A percentile compares a stretch with the other conserved stretches of the same genome.
Conservation (phyloP, 805 yeast genomes). For the Sungouiozyma intestinalis region DNA sequence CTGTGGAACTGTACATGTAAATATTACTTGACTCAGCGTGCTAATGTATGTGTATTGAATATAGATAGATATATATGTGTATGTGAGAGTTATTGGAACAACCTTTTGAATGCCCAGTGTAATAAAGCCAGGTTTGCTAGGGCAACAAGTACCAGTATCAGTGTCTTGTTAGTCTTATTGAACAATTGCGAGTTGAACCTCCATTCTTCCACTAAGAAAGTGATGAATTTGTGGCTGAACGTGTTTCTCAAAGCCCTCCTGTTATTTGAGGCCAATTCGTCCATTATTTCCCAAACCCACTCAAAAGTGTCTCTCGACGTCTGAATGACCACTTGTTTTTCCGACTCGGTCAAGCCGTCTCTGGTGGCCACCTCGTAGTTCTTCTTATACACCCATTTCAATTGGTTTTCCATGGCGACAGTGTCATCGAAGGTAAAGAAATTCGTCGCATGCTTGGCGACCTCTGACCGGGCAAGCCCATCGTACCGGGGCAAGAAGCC, state of each 20-base stretch:
- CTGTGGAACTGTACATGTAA: no score
- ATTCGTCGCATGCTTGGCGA: conserved; percentile 53
- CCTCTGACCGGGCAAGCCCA: conserved; percentile 55
- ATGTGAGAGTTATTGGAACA: background rate
- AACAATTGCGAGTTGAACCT: conserved; percentile 14
- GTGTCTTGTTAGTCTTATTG: background rate
- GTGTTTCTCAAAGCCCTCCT: conserved; percentile 43
- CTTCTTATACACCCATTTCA: conserved; percentile 58
- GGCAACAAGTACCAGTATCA: conserved; percentile 1
- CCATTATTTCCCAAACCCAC: conserved; percentile 49
- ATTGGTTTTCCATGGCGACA: conserved; percentile 50
- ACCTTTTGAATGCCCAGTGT: conserved; percentile 1
- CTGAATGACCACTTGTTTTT: conserved; percentile 58
- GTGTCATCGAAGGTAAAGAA: conserved; percentile 37
- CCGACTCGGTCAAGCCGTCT: conserved; percentile 53
- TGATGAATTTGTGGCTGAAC: conserved; percentile 42
- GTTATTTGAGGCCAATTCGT: conserved; percentile 61
- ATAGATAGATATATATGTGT: background rate
- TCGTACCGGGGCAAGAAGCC: conserved; percentile 65
- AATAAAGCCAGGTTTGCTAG: conserved; percentile 1
- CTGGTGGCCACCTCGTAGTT: conserved; percentile 73
- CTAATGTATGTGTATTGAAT: background rate
- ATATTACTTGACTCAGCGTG: background rate
- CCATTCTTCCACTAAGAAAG: conserved; percentile 26
- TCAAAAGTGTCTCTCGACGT: conserved; percentile 58